These are phyloP conservation scores for Haematococcus sp. DNA, from an alignment of 139 green algal species.

Conservation along the genomic window DNA sequence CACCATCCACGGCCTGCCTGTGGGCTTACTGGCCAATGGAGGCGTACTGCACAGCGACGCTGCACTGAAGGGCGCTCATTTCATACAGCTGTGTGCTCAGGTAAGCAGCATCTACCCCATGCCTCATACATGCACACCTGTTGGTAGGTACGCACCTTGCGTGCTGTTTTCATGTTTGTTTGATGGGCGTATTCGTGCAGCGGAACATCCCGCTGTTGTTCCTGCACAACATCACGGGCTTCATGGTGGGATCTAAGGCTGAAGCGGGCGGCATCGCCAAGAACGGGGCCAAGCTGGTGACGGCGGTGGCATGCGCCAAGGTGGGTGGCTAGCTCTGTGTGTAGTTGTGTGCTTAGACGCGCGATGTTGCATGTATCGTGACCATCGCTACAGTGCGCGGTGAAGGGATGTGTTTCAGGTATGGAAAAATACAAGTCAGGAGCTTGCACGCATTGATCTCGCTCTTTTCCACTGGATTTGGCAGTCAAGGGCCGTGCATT, in stretches of 20 bases:
- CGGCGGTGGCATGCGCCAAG: slow-evolving; percentile 78
- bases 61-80: slow-evolving; percentile 82
- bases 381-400: too few relatives aligned
- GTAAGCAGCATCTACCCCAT: too few relatives aligned
- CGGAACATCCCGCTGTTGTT: slow-evolving; percentile 86
- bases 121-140: slow-evolving; percentile 26
- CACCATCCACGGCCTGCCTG: slow-evolving; percentile 63
- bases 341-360: background rate
- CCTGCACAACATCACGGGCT: slow-evolving; percentile 68
- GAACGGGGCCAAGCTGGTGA: slow-evolving; percentile 95
- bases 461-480: too few relatives aligned
- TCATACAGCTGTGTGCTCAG: slow-evolving; percentile 50
- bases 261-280: slow-evolving; percentile 94
- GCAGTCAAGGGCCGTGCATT: too few relatives aligned
- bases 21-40: slow-evolving; percentile 94
- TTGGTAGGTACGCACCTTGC: too few relatives aligned
- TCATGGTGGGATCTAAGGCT: slow-evolving; percentile 84
- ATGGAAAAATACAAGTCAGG: too few relatives aligned
- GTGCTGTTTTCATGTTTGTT: too few relatives aligned
- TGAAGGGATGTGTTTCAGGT: too few relatives aligned
- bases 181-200: too few relatives aligned
- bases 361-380: too few relatives aligned
- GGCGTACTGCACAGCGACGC: slow-evolving; percentile 87
- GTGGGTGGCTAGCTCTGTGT: slow-evolving; percentile 30
- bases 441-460: too few relatives aligned